Percentiles rank a stretch among this genome's conserved stretches.
Conservation (phyloP, 257 asterid species). For the Fraxinus excelsior region DNA sequence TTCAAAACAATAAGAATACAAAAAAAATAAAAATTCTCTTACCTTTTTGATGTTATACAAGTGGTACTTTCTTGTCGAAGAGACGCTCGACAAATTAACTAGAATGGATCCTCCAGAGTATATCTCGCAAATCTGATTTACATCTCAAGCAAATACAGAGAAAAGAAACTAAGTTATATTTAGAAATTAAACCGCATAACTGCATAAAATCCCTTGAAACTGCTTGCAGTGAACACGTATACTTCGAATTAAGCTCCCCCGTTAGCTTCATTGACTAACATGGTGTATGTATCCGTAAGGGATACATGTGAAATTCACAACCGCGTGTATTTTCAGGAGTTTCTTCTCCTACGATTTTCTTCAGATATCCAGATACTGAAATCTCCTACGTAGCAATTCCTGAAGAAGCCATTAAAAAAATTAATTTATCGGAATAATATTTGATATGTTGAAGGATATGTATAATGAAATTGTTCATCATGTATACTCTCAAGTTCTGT, state of each 20-base stretch:
- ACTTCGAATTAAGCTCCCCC: slow-evolving; percentile 38
- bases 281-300: slow-evolving; percentile 42
- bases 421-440: slow-evolving; percentile 5
- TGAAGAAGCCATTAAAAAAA: slow-evolving; percentile 29
- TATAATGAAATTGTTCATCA: not conserved
- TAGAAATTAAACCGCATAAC: slow-evolving; percentile 51
- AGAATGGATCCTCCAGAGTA: slow-evolving; percentile 42
- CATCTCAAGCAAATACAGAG: slow-evolving; percentile 61
- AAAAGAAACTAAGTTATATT: slow-evolving; percentile 51
- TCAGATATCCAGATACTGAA: slow-evolving; percentile 37
- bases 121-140: slow-evolving; percentile 60
- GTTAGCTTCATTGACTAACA: slow-evolving; percentile 59
- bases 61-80: slow-evolving; percentile 43
- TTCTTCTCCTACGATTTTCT: slow-evolving; percentile 57
- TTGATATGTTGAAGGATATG: not conserved
- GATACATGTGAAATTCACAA: slow-evolving; percentile 38
- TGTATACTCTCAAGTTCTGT: no score
- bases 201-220: slow-evolving; percentile 45
- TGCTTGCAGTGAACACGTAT: slow-evolving; percentile 39
- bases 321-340: slow-evolving; percentile 33
- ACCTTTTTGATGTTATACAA: slow-evolving; percentile 43
- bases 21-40: slow-evolving; percentile 48
- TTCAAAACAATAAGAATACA: slow-evolving; percentile 36
- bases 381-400: slow-evolving; percentile 73
- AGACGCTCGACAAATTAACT: slow-evolving; percentile 52